Evolutionary conservation across 2,329 filamentous ascomycete genomes (phyloP).

Genomic region (Penicillium sclerotiorum): DNA sequence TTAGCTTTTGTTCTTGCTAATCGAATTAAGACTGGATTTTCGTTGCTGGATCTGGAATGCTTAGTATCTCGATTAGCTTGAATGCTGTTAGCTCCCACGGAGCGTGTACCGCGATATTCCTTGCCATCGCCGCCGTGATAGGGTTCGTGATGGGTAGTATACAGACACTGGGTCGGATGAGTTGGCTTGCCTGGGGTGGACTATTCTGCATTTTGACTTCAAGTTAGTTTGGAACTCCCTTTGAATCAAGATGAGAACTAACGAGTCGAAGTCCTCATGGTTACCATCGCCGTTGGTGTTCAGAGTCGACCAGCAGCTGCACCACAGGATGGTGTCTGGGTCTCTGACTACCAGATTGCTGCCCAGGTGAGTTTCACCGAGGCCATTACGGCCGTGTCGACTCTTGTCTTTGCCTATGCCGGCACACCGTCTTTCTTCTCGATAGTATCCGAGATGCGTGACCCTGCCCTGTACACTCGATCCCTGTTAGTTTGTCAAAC

Average conservation of each 20-base stretch:
- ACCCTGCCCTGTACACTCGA: conserved; percentile 34
- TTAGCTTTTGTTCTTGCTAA: too few species aligned
- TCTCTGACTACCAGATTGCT: conserved; percentile 22
- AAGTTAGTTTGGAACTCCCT: conserved; percentile 20
- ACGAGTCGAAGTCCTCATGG: conserved; percentile 20
- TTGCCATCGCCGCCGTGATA: conserved; percentile 15
- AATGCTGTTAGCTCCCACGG: conserved; percentile 20
- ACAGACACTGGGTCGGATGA: conserved; percentile 19
- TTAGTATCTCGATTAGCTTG: conserved; percentile 22
- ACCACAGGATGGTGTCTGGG: conserved; percentile 12
- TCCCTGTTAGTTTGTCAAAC: conserved; percentile 37
- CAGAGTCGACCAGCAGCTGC: conserved; percentile 17
- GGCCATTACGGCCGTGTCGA: conserved; percentile 31
- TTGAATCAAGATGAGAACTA: too few species aligned
- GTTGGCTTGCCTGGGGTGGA: conserved; percentile 22
- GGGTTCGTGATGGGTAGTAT: conserved; percentile 17
- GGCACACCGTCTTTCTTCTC: conserved; percentile 38
- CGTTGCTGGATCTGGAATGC: conserved; percentile 23
- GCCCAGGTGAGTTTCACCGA: conserved; percentile 26
- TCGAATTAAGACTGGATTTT: conserved; percentile 26
- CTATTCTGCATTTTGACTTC: conserved; percentile 20
- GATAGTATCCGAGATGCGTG: conserved; percentile 43
- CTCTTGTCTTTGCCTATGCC: conserved; percentile 32
- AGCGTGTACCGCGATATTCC: conserved; percentile 19
- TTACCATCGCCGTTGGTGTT: conserved; percentile 18